Conservation (phyloP, 345 rosid genomes). For the Arabidopsis thaliana region TAIR10.1 NC_003070.9:682501-683000, state of each 20-base stretch:
- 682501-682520: neutral
- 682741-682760: constrained; percentile 67
- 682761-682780: constrained; percentile 73
- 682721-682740: constrained; percentile 73
- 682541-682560: neutral
- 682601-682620: neutral
- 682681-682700: neutral
- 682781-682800: constrained; percentile 64
- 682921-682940: constrained; percentile 31
- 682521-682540: neutral
- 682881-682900: constrained; percentile 84
- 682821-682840: constrained; percentile 99
- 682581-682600: neutral
- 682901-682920: constrained; percentile 3
- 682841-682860: constrained; percentile 94
- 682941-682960: constrained; percentile 32
- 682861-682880: constrained; percentile 87
- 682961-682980: constrained; percentile 17
- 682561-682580: neutral
- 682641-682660: neutral
- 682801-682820: constrained; percentile 88
- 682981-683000: constrained; percentile 20
- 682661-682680: neutral
- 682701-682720: constrained; percentile 7
- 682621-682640: constrained; percentile 19